Conservation (phyloP, 2,329 filamentous ascomycete genomes). For the Cryoendolithus antarcticus region DNA sequence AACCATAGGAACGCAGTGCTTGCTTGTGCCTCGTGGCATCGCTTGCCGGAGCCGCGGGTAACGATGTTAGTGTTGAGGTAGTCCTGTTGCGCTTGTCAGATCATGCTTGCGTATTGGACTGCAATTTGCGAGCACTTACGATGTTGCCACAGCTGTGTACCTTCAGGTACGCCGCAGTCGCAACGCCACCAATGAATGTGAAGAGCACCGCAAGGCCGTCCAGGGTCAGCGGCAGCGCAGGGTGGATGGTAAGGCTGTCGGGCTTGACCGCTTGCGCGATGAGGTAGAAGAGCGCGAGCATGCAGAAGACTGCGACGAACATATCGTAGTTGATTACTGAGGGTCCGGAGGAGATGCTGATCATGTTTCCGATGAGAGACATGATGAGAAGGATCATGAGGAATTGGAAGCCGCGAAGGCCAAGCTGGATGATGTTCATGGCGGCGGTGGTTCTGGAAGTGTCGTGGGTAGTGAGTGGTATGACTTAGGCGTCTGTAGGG, state of each 20-base stretch:
- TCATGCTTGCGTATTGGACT: background rate
- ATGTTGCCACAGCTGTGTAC: slow-evolving; percentile 54
- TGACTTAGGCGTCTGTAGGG: slow-evolving; percentile 1
- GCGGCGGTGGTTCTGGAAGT: slow-evolving; percentile 2
- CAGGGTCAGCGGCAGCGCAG: slow-evolving; percentile 41
- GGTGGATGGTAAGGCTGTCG: slow-evolving; percentile 37
- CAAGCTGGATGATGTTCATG: slow-evolving; percentile 14
- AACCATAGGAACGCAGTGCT: slow-evolving; percentile 69
- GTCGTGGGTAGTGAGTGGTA: slow-evolving; percentile 1
- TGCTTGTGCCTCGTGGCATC: slow-evolving; percentile 65
- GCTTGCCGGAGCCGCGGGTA: slow-evolving; percentile 44
- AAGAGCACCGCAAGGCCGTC: slow-evolving; percentile 53
- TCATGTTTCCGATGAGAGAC: slow-evolving; percentile 51
- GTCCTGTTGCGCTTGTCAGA: slow-evolving; percentile 12
- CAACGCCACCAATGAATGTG: slow-evolving; percentile 58
- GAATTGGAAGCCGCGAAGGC: slow-evolving; percentile 34
- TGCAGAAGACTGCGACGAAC: slow-evolving; percentile 55
- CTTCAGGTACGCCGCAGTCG: slow-evolving; percentile 56
- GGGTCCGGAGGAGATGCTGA: slow-evolving; percentile 34
- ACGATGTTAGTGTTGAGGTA: slow-evolving; percentile 30
- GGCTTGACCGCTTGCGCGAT: slow-evolving; percentile 42
- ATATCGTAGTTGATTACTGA: slow-evolving; percentile 50
- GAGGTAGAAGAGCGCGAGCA: slow-evolving; percentile 54
- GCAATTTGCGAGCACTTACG: slow-evolving; percentile 29
- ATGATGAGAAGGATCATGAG: slow-evolving; percentile 48